Evolutionary conservation across 257 asterid genomes (phyloP).

Genomic region (Solanum chiquidenum): DNA sequence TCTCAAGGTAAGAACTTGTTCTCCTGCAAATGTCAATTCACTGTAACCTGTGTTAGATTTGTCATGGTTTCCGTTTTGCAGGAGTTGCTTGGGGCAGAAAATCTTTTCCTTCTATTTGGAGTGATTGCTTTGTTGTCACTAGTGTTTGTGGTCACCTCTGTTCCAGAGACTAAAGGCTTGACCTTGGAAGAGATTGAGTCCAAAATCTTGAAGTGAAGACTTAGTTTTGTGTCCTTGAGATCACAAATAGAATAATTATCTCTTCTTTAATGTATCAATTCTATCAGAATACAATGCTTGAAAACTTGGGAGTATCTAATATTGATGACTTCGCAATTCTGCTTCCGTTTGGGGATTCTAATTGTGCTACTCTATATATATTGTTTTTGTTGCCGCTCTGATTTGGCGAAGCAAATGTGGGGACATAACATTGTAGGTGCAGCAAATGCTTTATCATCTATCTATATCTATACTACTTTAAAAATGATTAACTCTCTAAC

Average conservation of each 20-base stretch:
- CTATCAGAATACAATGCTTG: background rate
- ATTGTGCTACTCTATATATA: background rate
- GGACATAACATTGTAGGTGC: background rate
- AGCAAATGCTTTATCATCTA: background rate
- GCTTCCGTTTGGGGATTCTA: background rate
- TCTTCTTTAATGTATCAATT: background rate
- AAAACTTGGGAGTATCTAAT: background rate
- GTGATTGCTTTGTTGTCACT: slow-evolving; percentile 64
- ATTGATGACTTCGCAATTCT: background rate
- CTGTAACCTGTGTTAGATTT: background rate
- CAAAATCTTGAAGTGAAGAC: slow-evolving; percentile 56
- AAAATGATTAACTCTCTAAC: background rate
- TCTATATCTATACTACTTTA: background rate
- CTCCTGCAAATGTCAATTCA: background rate
- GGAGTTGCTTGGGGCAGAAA: slow-evolving; percentile 89
- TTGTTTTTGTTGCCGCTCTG: background rate
- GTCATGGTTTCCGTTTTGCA: slow-evolving; percentile 16
- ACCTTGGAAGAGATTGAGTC: slow-evolving; percentile 97
- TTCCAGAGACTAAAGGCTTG: slow-evolving; percentile 98
- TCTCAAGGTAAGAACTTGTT: slow-evolving; percentile 44
- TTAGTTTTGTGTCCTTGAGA: background rate
- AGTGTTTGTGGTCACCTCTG: slow-evolving; percentile 43
- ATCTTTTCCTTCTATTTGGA: slow-evolving; percentile 84
- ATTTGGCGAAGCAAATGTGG: background rate
- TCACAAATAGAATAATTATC: background rate